Base-by-base conservation (phyloP, 352 stramenopile genomes). In the Phytophthora sojae region DNA sequence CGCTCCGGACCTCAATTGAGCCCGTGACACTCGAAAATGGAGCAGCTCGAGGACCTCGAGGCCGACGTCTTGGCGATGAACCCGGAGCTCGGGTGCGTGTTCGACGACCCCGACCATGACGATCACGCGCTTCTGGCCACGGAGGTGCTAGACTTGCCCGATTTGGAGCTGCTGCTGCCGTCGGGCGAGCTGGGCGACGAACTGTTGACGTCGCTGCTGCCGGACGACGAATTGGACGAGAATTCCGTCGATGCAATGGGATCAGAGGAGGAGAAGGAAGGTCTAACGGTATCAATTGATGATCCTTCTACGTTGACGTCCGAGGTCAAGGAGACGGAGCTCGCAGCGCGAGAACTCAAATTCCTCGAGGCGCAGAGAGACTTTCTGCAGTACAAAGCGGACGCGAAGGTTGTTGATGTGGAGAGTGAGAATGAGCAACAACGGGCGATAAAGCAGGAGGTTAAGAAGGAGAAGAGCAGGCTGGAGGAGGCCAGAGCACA, bases 291-390 rank as follows among this genome's bases (percentile, higher is more conserved):
- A 26, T 32, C 49, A 26, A 21, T 45, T 6, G 58, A 65, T 35
- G 23, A 32, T 0, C n/a, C 14, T 9, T 54, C 29, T 17, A 15
- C 2, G 2, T 57, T 30, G 17, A 26, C 30, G 2, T 2, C 1
- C 7, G 61, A 63, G 21, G 25, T 68, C 65, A 59, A 63, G 30
- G 69, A 86, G 45, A 67, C 53, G 49, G 77, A 91, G 69, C 52
- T 89, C n/a, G 53, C 80, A 55, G 32, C 60, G 17, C 65, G 81
- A 19, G 80, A 91, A 71, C 32, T 88, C 49, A 81, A 76, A 62
- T 89, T 86, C 57, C 57, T 91, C 14, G 79, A 88, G 53, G 83
- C 83, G 3, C 83, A 91, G 55, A 71, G 77, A 69, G 73, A 89
- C 14, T 88, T 89, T 39, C 51, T 89, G 37, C 71, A 82, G 57